Evolutionary conservation across 768 basidiomycete species (phyloP).

Genomic region (Collybia mongolica): DNA sequence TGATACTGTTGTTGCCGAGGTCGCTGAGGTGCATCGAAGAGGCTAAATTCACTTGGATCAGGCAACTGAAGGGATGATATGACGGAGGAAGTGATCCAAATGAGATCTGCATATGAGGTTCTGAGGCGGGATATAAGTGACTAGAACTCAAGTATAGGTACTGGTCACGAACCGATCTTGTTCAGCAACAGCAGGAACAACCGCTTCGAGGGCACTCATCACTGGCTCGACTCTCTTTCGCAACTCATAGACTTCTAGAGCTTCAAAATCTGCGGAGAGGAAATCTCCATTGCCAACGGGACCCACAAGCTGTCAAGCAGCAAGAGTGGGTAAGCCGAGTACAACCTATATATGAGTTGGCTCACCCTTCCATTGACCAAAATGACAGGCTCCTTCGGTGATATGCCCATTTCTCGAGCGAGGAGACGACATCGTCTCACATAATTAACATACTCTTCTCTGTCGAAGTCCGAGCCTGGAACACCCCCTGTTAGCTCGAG

Average conservation of each 20-base stretch:
- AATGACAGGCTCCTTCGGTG: slow-evolving; percentile 60
- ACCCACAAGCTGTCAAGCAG: slow-evolving; percentile 62
- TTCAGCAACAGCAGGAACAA: slow-evolving; percentile 37
- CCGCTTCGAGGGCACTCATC: slow-evolving; percentile 57
- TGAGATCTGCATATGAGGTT: slow-evolving; percentile 51
- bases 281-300: slow-evolving; percentile 66
- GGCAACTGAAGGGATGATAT: slow-evolving; percentile 69
- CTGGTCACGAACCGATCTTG: slow-evolving; percentile 39
- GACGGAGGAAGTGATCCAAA: slow-evolving; percentile 68
- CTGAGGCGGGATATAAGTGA: slow-evolving; percentile 29
- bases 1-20: slow-evolving; percentile 64
- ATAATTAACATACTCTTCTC: slow-evolving; percentile 38
- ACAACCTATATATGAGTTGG: slow-evolving; percentile 11
- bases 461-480: slow-evolving; percentile 28
- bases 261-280: slow-evolving; percentile 64
- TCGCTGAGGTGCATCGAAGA: slow-evolving; percentile 64
- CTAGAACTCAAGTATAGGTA: slow-evolving; percentile 2
- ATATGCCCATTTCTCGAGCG: slow-evolving; percentile 54
- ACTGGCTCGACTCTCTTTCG: slow-evolving; percentile 69
- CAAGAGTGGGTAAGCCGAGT: neutral
- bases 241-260: slow-evolving; percentile 73
- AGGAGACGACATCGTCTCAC: slow-evolving; percentile 45
- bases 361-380: slow-evolving; percentile 85
- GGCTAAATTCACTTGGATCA: slow-evolving; percentile 69
- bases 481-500: slow-evolving; percentile 33